Conservation (phyloP, 2,329 filamentous ascomycete genomes). For the Aspergillus sp. region DNA sequence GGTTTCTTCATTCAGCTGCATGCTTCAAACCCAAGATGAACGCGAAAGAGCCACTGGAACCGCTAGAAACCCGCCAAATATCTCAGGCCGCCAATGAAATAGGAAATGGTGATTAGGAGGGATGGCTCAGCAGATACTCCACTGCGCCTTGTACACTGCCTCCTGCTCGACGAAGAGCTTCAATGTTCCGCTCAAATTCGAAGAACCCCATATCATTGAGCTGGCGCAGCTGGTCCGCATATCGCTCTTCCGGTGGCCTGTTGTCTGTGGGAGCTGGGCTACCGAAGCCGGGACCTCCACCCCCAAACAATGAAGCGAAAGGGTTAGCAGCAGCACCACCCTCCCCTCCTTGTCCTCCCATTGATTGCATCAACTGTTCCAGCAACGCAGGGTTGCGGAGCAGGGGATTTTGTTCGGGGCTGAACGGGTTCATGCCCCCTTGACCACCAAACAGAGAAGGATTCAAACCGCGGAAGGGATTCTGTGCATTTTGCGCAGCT, state of each 20-base stretch:
- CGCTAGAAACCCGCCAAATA: conserved; percentile 5
- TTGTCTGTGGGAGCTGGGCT: conserved; percentile 68
- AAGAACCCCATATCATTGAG: conserved; percentile 99
- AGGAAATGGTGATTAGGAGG: conserved; percentile 21
- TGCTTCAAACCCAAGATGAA: background rate
- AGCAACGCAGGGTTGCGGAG: conserved; percentile 61
- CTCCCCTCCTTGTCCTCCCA: conserved; percentile 41
- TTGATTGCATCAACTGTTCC: conserved; percentile 55
- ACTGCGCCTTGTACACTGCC: conserved; percentile 85
- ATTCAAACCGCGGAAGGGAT: conserved; percentile 70
- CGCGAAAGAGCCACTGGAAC: background rate
- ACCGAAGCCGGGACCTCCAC: conserved; percentile 52
- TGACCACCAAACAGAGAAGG: conserved; percentile 43
- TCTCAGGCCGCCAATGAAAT: background rate
- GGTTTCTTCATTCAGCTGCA: background rate
- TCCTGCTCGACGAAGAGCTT: conserved; percentile 81
- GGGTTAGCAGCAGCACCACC: conserved; percentile 44
- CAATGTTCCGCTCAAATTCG: conserved; percentile 91
- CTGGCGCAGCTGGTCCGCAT: conserved; percentile 84
- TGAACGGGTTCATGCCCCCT: conserved; percentile 47
- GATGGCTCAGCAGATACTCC: conserved; percentile 40
- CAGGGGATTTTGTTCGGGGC: conserved; percentile 52
- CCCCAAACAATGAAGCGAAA: conserved; percentile 52
- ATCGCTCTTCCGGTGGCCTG: conserved; percentile 88
- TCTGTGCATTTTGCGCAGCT: conserved; percentile 38